A percentile compares a stretch with the other conserved stretches of the same genome.
These are phyloP conservation scores for Juglanconis juglandina DNA, from an alignment of 2,329 filamentous ascomycete genomes.

Conservation along the genomic window DNA sequence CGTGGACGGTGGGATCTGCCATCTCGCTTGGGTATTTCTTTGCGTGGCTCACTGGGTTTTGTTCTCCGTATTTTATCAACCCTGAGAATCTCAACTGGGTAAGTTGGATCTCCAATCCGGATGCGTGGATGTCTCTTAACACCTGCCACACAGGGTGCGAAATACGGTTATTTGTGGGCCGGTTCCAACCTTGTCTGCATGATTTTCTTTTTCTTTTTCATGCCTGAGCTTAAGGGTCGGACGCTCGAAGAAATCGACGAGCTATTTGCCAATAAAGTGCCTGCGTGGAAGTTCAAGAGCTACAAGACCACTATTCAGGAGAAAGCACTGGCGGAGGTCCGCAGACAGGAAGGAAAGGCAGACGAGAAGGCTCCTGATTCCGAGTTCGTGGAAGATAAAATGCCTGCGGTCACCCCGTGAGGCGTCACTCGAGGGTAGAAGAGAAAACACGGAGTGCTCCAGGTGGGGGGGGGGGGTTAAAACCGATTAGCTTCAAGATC, in stretches of 20 bases:
- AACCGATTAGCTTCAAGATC: background rate
- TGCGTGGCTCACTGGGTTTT: conserved; percentile 43
- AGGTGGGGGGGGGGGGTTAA: background rate
- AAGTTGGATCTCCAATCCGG: background rate
- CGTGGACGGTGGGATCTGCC: conserved; percentile 47
- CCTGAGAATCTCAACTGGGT: conserved; percentile 37
- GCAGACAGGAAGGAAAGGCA: conserved; percentile 1
- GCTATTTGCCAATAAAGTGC: conserved; percentile 26
- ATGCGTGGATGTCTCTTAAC: background rate
- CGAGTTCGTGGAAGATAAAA: conserved; percentile 19
- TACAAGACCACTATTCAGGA: conserved; percentile 26
- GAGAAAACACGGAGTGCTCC: background rate
- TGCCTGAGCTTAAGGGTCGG: conserved; percentile 30
- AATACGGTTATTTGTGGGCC: conserved; percentile 43
- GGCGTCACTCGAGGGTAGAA: background rate
- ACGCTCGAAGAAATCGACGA: conserved; percentile 32
- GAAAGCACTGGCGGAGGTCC: conserved; percentile 24
- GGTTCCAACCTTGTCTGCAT: conserved; percentile 28
- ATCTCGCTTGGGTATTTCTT: conserved; percentile 46
- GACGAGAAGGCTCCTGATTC: conserved; percentile 10
- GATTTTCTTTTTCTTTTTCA: conserved; percentile 29
- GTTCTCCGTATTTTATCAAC: conserved; percentile 46
- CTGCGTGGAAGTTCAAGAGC: conserved; percentile 27
- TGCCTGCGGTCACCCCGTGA: conserved; percentile 18
- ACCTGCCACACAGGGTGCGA: conserved; percentile 30